Evolutionary conservation across 768 basidiomycete species (phyloP).

Genomic region (Calvatia gigantea): DNA sequence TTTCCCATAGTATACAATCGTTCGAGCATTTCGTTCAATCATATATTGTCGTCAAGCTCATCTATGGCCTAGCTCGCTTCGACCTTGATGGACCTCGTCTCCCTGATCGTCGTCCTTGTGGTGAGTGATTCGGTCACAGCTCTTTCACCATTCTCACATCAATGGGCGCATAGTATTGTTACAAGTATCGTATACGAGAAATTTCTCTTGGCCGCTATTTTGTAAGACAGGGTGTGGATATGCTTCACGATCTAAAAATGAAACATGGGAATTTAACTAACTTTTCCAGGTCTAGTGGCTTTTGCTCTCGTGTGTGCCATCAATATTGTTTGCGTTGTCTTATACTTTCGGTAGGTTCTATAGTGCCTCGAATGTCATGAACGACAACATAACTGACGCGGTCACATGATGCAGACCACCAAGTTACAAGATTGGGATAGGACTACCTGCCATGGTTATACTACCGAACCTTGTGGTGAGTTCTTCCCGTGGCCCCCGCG

Average conservation of each 20-base stretch:
- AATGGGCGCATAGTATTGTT: constrained; percentile 24
- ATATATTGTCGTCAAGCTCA: background rate
- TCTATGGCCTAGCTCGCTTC: constrained; percentile 27
- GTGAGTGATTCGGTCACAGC: constrained; percentile 18
- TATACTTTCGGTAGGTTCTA: constrained; percentile 30
- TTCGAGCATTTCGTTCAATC: constrained; percentile 1
- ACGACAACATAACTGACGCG: background rate
- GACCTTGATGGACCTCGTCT: constrained; percentile 34
- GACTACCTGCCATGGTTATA: constrained; percentile 32
- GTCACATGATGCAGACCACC: constrained; percentile 23
- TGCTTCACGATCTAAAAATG: background rate
- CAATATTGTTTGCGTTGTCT: constrained; percentile 24
- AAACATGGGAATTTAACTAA: background rate
- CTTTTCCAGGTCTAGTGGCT: constrained; percentile 26
- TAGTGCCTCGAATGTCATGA: background rate
- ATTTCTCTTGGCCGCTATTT: constrained; percentile 33
- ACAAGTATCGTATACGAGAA: constrained; percentile 22
- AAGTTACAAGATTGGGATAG: constrained; percentile 28
- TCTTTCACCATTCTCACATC: background rate
- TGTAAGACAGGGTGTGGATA: constrained; percentile 30
- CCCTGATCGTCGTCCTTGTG: constrained; percentile 30
- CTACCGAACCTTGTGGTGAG: constrained; percentile 35
- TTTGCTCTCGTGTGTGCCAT: constrained; percentile 28
- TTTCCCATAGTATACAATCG: constrained; percentile 20
- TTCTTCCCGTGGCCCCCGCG: background rate